phyloP scores from a whole-genome alignment of 495 filamentous ascomycete genomes.

The Lindgomyces ingoldianus region DNA sequence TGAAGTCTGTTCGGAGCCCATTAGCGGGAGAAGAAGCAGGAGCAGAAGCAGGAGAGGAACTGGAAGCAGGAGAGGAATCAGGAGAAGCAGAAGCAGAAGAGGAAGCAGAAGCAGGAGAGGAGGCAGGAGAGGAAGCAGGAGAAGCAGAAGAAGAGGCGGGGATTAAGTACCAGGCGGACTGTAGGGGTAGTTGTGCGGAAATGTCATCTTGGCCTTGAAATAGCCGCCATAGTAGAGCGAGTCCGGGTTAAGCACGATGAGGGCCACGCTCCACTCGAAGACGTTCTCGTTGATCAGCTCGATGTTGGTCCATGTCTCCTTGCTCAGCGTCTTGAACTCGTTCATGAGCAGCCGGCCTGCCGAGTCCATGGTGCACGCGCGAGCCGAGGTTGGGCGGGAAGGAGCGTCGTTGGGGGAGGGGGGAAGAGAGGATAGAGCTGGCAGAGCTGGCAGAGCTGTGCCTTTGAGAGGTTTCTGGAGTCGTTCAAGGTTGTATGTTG shows the following conservation, averaged over 20 bases:
- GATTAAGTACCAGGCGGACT: conserved; percentile 74
- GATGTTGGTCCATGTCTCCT: conserved; percentile 93
- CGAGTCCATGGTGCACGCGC: conserved; percentile 1
- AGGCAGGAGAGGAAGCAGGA: no score
- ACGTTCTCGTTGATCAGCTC: conserved; percentile 77
- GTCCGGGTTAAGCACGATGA: conserved; percentile 89
- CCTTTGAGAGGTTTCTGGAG: neutral
- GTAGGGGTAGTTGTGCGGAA: conserved; percentile 88
- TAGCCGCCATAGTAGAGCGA: conserved; percentile 92
- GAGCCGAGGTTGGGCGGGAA: neutral
- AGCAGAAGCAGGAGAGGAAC: no score
- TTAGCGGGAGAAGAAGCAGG: no score
- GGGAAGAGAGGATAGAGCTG: neutral
- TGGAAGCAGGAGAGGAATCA: no score
- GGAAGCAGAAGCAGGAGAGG: no score
- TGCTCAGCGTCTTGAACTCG: conserved; percentile 77
- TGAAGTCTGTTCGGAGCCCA: conserved; percentile 60
- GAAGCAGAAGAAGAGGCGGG: no score
- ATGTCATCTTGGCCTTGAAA: conserved; percentile 85
- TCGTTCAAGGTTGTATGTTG: neutral
- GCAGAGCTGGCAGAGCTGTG: neutral
- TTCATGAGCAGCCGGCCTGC: conserved; percentile 85
- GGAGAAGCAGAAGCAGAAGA: no score
- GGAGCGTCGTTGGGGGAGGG: neutral
- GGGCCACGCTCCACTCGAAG: conserved; percentile 80